Evolutionary conservation across 129 eudicot genomes (phyloP).

Genomic region (Flaveria bidentis): DNA sequence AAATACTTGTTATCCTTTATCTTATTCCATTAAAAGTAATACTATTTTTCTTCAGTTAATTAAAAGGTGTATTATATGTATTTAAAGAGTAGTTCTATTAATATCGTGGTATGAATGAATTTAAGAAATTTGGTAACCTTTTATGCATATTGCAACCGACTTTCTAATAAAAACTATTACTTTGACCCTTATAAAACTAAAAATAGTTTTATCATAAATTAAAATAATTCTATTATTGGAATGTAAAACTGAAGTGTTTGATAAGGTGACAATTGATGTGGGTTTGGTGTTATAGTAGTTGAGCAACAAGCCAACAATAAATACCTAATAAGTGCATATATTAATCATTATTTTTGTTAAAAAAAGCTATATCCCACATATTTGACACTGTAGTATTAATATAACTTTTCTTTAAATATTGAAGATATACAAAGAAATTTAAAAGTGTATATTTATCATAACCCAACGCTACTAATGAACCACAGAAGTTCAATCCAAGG

Average conservation of each 20-base stretch:
- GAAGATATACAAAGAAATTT: neutral
- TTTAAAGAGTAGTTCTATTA: neutral
- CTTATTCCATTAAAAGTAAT: neutral
- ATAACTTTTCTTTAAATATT: neutral
- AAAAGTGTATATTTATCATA: neutral
- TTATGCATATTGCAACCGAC: neutral
- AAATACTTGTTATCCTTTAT: too few relatives aligned
- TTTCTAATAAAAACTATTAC: neutral
- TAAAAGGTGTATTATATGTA: neutral
- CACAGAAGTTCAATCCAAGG: too few relatives aligned
- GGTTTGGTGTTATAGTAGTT: constrained; percentile 35
- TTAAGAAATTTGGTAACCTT: neutral
- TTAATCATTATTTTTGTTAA: neutral
- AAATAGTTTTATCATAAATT: neutral
- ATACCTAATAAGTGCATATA: constrained; percentile 27
- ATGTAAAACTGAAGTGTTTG: constrained; percentile 21
- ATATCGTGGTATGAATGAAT: neutral
- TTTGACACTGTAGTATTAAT: neutral
- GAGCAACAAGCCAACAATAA: constrained; percentile 28
- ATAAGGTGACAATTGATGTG: constrained; percentile 27
- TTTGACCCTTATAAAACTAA: neutral
- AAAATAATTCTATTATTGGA: neutral
- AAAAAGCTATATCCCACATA: neutral
- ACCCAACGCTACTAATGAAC: too few relatives aligned
- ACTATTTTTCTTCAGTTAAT: neutral